These are phyloP conservation scores for Tylopilus cervinicoccineus DNA, from an alignment of 768 basidiomycete species.

Conservation along the genomic window DNA sequence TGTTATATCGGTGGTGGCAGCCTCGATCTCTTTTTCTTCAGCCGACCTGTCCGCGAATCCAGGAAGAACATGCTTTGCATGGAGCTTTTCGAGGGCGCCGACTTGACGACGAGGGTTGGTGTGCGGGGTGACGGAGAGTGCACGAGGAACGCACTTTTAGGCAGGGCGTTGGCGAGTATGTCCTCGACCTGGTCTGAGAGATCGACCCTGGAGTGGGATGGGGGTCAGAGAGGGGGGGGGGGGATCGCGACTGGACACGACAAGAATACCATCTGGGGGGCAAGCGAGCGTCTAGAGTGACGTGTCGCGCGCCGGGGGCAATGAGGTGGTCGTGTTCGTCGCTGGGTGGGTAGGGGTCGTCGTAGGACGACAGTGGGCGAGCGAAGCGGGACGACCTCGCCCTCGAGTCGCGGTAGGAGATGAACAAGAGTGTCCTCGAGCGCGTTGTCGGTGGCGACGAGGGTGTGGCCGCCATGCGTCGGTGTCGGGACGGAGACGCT, in stretches of 20 bases:
- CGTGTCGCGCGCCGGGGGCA: constrained; percentile 33
- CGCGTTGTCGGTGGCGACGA: constrained; percentile 56
- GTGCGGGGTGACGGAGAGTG: constrained; percentile 7
- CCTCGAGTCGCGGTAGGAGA: constrained; percentile 85
- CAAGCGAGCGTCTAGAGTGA: constrained; percentile 54
- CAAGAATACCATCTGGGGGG: constrained; percentile 80
- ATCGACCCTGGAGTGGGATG: constrained; percentile 69
- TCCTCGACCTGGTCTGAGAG: constrained; percentile 85
- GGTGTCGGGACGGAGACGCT: too few species aligned
- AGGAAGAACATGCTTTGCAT: constrained; percentile 93
- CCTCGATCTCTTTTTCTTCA: constrained; percentile 93
- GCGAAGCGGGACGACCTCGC: constrained; percentile 41
- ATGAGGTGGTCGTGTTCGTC: constrained; percentile 71
- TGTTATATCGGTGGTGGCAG: constrained; percentile 82
- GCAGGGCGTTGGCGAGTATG: constrained; percentile 59
- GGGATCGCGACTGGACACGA: background rate
- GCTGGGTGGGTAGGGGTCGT: constrained; percentile 41
- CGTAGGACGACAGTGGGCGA: constrained; percentile 39
- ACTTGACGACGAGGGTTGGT: constrained; percentile 48
- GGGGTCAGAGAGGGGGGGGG: constrained; percentile 17
- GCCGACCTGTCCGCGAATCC: constrained; percentile 93
- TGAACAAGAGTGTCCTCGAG: constrained; percentile 87
- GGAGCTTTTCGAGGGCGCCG: constrained; percentile 85
- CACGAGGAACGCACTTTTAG: constrained; percentile 63
- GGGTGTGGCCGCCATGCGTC: constrained; percentile 31